These are phyloP conservation scores for Ephemerocybe angulata DNA, from an alignment of 768 basidiomycete species.

Conservation along the genomic window DNA sequence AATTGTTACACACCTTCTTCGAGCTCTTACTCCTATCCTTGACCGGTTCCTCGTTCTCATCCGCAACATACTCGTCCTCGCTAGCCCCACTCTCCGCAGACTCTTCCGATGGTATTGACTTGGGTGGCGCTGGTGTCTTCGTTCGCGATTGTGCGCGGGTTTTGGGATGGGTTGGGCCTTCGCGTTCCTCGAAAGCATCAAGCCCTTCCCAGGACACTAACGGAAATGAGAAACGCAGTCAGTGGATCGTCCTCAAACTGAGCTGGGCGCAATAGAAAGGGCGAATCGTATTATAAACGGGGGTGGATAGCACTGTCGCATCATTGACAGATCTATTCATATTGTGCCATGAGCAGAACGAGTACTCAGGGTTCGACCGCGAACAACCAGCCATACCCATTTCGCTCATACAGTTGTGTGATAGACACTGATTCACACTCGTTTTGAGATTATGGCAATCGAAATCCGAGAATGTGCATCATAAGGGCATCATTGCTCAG, in stretches of 20 bases:
- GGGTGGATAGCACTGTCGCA: not conserved
- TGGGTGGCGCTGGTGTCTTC: conserved; percentile 21
- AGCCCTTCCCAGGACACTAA: conserved; percentile 74
- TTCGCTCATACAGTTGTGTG: conserved; percentile 4
- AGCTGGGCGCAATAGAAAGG: conserved; percentile 8
- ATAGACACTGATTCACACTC: not conserved
- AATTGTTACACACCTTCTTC: conserved; percentile 9
- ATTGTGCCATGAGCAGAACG: conserved; percentile 4
- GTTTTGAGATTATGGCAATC: not conserved
- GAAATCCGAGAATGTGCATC: not conserved
- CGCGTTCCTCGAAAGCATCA: conserved; percentile 41
- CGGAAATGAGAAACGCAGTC: conserved; percentile 14
- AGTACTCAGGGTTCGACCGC: conserved; percentile 6
- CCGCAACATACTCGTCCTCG: conserved; percentile 71
- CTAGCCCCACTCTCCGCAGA: conserved; percentile 51
- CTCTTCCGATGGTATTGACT: conserved; percentile 30
- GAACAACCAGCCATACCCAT: conserved; percentile 9
- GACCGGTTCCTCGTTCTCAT: conserved; percentile 33
- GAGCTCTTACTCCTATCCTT: conserved; percentile 39
- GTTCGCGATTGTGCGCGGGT: conserved; percentile 30
- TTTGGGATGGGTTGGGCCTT: conserved; percentile 18
- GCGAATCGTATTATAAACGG: conserved; percentile 6
- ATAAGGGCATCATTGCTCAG: conserved; percentile 1
- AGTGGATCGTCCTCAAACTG: conserved; percentile 7
- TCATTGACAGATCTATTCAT: conserved; percentile 1